Evolutionary conservation across 2,329 filamentous ascomycete genomes (phyloP).

Genomic region (Penicillium expansum): DNA sequence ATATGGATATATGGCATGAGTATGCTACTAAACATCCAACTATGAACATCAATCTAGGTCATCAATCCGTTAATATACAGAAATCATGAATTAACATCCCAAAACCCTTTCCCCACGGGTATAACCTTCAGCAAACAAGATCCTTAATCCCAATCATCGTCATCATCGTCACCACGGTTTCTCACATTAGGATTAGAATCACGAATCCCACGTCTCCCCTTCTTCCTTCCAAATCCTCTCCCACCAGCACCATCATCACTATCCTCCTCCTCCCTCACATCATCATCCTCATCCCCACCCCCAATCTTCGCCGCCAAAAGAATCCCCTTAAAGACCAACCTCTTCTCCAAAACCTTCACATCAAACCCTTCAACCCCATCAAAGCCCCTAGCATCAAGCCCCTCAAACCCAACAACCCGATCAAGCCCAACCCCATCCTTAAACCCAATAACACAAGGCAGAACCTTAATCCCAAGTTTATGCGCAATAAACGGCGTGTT

Average conservation of each 20-base stretch:
- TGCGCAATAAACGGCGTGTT: constrained; percentile 49
- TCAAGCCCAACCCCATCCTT: constrained; percentile 47
- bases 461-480: constrained; percentile 46
- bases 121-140: background rate
- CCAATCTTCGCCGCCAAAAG: constrained; percentile 36
- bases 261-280: constrained; percentile 25
- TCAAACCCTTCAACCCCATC: constrained; percentile 43
- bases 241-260: constrained; percentile 23
- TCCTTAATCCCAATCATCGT: constrained; percentile 49
- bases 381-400: constrained; percentile 38
- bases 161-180: constrained; percentile 34
- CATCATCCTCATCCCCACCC: constrained; percentile 20
- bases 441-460: constrained; percentile 52
- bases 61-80: constrained; percentile 7
- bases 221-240: constrained; percentile 10
- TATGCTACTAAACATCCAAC: background rate
- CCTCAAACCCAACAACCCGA: constrained; percentile 49
- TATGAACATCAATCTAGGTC: constrained; percentile 4
- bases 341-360: constrained; percentile 43
- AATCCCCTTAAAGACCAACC: constrained; percentile 41
- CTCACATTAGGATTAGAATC: constrained; percentile 30
- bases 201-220: constrained; percentile 27
- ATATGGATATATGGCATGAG: constrained; percentile 3
- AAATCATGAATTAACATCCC: constrained; percentile 1
- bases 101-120: background rate